Evolutionary conservation across 345 rosid species (phyloP), one percentile per base, ranked within the genome.

Genomic region (Linum trigynum): DNA sequence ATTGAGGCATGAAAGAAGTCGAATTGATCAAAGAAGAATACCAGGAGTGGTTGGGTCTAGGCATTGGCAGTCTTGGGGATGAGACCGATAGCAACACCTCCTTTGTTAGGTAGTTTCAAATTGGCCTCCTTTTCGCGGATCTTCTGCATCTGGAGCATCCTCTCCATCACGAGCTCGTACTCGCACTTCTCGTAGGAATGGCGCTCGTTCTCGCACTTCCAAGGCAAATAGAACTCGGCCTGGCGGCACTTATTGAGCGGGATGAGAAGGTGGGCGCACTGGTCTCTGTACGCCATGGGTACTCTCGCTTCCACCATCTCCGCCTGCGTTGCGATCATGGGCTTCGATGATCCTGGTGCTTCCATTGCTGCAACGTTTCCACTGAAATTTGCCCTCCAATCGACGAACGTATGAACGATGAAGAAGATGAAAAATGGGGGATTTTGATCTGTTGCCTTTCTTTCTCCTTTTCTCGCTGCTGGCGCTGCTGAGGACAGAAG

Each of bases 111-210:
- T 75, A 82, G 85, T 75, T 86, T 85, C 55, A 78, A 74, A 68
- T 76, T 79, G 71, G 88, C 86, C 77, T 90, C 85, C 71, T 84
- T 74, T 59, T 89, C 86, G 39, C 94, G 95, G 81, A 95, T 95
- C 91, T 89, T 91, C 84, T 91, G 90, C 99, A 95, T 91, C 90
- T 85, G 76, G 36, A 91, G 90, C 98, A 95, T 95, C 40, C 99
- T 75, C 81, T 91, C 98, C 98, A 89, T 95, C 55, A 95, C 94
- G 42, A 95, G 97, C 82, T 95, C 98, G 86, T 91, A 95, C 66
- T 83, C 91, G 66, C 99, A 95, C 86, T 95, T 91, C 85, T 95
- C 98, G 68, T 95, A 95, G 67, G 78, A 59, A 73, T 95, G 99
- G 62, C 99, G 94, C 74, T 91, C 89, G 69, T 78, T 80, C 77